Evolutionary conservation across 805 yeast species (phyloP).

Genomic region (Wickerhamiella dianesei): DNA sequence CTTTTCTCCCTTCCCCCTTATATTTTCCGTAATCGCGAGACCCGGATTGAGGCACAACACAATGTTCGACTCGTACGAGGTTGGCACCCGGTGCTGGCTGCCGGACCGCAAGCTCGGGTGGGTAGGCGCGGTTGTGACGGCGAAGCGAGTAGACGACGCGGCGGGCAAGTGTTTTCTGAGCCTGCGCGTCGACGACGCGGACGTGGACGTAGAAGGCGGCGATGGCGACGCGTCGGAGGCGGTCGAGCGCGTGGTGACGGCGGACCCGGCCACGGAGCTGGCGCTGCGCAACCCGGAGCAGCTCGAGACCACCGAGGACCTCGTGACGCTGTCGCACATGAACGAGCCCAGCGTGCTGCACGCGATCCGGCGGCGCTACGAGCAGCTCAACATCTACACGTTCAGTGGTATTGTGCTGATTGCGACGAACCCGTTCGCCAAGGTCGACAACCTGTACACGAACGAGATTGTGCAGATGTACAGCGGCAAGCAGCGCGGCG

Average conservation of each 20-base stretch:
- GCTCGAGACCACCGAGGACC: constrained; percentile 85
- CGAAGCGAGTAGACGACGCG: constrained; percentile 31
- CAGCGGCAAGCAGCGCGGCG: constrained; percentile 86
- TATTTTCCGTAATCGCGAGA: neutral
- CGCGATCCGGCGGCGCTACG: constrained; percentile 79
- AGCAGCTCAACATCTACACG: constrained; percentile 83
- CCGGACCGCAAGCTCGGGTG: constrained; percentile 64
- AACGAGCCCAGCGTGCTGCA: constrained; percentile 95
- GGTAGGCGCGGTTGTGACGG: constrained; percentile 46
- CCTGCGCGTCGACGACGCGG: constrained; percentile 34
- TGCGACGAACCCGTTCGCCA: constrained; percentile 91
- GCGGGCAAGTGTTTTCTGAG: constrained; percentile 36
- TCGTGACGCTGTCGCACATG: constrained; percentile 79
- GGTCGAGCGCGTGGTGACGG: constrained; percentile 23
- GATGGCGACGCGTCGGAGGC: constrained; percentile 12
- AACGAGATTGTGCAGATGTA: constrained; percentile 90
- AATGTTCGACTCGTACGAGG: constrained; percentile 18
- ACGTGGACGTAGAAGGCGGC: constrained; percentile 2
- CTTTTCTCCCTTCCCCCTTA: neutral
- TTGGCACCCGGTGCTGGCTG: constrained; percentile 48
- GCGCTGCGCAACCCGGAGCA: constrained; percentile 76
- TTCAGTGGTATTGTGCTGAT: constrained; percentile 93
- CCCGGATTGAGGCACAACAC: too few relatives aligned
- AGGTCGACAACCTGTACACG: constrained; percentile 80
- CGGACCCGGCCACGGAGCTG: constrained; percentile 47